These are phyloP conservation scores for Phalaenopsis hybrid DNA, from an alignment of 116 monocot genomes.

Conservation along the genomic window DNA sequence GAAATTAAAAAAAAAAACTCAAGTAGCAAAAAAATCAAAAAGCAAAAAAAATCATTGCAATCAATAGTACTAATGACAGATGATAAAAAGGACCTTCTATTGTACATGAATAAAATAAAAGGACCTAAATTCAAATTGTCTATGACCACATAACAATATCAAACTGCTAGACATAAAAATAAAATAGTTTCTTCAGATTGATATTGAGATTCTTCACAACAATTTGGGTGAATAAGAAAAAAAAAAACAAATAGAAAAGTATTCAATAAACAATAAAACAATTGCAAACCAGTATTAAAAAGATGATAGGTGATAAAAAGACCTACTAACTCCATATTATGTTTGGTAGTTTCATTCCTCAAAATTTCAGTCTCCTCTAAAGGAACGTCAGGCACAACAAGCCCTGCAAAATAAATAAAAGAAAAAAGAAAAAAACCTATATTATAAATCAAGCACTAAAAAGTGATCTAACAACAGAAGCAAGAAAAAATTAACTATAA, in stretches of 20 bases:
- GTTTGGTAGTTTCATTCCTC: constrained; percentile 21
- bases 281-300: neutral
- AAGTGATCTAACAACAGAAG: neutral
- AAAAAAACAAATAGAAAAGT: neutral
- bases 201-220: too few relatives aligned
- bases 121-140: too few relatives aligned
- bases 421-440: too few relatives aligned
- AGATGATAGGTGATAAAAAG: neutral
- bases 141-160: too few relatives aligned
- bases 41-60: too few relatives aligned
- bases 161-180: neutral
- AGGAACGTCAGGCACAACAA: constrained; percentile 32
- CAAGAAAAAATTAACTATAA: neutral
- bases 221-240: too few relatives aligned
- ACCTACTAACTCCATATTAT: constrained; percentile 23
- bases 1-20: too few relatives aligned
- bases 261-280: neutral
- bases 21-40: too few relatives aligned
- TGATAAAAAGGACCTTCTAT: too few relatives aligned
- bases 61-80: too few relatives aligned
- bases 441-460: constrained; percentile 2
- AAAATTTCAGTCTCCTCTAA: constrained; percentile 23
- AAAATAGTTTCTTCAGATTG: neutral
- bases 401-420: constrained; percentile 9
- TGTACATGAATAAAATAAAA: too few relatives aligned